Evolutionary conservation across 805 yeast species (phyloP).

Genomic region (Metschnikowia continentalis): DNA sequence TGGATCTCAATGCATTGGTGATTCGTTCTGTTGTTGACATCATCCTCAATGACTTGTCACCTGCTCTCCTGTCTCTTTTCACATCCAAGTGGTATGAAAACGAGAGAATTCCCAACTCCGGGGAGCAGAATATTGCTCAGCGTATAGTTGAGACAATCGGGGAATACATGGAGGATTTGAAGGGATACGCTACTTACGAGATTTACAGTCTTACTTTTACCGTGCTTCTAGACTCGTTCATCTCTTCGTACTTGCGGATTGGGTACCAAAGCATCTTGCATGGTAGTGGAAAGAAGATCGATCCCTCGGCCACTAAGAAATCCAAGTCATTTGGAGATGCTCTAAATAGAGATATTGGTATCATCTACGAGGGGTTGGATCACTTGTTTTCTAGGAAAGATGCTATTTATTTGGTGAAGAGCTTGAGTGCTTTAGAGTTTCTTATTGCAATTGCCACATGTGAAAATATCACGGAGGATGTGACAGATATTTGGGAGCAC

Average conservation of each 20-base stretch:
- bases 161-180: conserved; percentile 68
- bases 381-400: conserved; percentile 40
- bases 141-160: conserved; percentile 67
- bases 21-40: conserved; percentile 65
- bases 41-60: conserved; percentile 66
- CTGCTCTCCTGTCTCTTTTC: conserved; percentile 59
- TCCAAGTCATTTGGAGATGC: conserved; percentile 37
- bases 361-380: conserved; percentile 34
- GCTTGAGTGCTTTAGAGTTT: conserved; percentile 39
- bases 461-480: conserved; percentile 29
- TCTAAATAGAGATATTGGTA: conserved; percentile 34
- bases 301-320: conserved; percentile 33
- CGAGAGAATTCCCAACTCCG: conserved; percentile 21
- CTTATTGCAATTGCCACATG: conserved; percentile 38
- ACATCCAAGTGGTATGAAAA: conserved; percentile 64
- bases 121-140: conserved; percentile 45
- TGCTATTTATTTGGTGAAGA: conserved; percentile 33
- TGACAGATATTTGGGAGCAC: conserved; percentile 50
- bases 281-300: conserved; percentile 41
- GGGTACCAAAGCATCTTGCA: conserved; percentile 40
- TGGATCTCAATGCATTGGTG: conserved; percentile 75
- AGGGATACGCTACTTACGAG: conserved; percentile 42
- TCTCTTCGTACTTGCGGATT: conserved; percentile 34
- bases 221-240: conserved; percentile 35
- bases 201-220: conserved; percentile 38